These are phyloP conservation scores for Ogataea kodamae DNA, from an alignment of 805 yeast species.

Conservation along the genomic window DNA sequence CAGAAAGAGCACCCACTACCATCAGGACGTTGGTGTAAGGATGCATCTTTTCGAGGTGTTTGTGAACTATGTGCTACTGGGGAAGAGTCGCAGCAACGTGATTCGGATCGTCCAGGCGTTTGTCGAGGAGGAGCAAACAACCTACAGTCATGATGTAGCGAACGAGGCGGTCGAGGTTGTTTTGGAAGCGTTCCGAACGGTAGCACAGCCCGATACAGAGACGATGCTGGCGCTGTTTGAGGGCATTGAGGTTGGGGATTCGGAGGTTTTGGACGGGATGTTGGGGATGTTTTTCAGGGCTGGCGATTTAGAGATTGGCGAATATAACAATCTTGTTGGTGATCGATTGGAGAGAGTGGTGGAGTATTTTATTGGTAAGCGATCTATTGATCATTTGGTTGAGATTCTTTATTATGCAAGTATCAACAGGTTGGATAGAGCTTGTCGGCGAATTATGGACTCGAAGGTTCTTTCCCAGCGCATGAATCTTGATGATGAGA, in stretches of 20 bases:
- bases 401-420: slow-evolving; percentile 30
- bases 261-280: slow-evolving; percentile 15
- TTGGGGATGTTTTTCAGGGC: slow-evolving; percentile 27
- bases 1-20: slow-evolving; percentile 26
- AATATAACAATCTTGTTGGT: slow-evolving; percentile 25
- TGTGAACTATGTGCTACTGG: slow-evolving; percentile 30
- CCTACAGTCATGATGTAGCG: slow-evolving; percentile 14
- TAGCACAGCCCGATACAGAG: slow-evolving; percentile 29
- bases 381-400: slow-evolving; percentile 9
- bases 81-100: slow-evolving; percentile 26
- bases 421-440: slow-evolving; percentile 27
- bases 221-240: slow-evolving; percentile 24
- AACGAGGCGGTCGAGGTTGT: slow-evolving; percentile 26
- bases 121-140: slow-evolving; percentile 23
- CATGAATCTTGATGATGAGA: too few relatives aligned
- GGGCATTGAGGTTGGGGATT: slow-evolving; percentile 13
- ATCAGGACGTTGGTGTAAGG: slow-evolving; percentile 19
- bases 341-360: slow-evolving; percentile 16
- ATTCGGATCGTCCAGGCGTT: slow-evolving; percentile 28
- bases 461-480: too few relatives aligned
- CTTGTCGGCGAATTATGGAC: too few relatives aligned
- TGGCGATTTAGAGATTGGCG: slow-evolving; percentile 28
- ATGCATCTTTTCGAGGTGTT: slow-evolving; percentile 34
- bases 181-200: slow-evolving; percentile 30
- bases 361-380: too few relatives aligned